phyloP scores from a whole-genome alignment of 192 early-diverging fungal genomes.

The Martensiomyces pterosporus region DNA sequence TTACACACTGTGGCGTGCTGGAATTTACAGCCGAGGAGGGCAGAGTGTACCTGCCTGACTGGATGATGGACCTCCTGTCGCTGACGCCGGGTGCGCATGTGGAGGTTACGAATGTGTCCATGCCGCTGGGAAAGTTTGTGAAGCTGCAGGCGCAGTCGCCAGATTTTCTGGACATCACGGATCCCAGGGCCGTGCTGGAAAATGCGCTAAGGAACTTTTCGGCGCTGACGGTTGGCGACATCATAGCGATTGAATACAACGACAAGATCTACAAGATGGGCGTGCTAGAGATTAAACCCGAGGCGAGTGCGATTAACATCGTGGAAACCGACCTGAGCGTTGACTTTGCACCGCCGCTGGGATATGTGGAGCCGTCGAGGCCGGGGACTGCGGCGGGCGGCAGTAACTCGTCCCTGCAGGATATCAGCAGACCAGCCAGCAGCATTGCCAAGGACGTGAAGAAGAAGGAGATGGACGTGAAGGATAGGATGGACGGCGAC shows the following conservation, averaged over 20 bases:
- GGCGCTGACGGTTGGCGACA: slow-evolving; percentile 87
- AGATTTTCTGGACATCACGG: slow-evolving; percentile 95
- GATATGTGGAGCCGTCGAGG: slow-evolving; percentile 83
- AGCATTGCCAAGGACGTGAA: slow-evolving; percentile 39
- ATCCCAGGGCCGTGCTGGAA: slow-evolving; percentile 96
- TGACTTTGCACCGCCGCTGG: slow-evolving; percentile 94
- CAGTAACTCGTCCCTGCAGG: slow-evolving; percentile 9
- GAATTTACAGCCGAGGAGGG: slow-evolving; percentile 99
- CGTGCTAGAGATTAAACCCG: slow-evolving; percentile 86
- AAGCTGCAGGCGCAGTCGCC: slow-evolving; percentile 96
- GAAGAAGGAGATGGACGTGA: slow-evolving; percentile 25
- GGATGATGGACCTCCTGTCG: slow-evolving; percentile 93
- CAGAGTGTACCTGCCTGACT: slow-evolving; percentile 88
- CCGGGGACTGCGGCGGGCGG: slow-evolving; percentile 9
- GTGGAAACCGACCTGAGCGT: slow-evolving; percentile 97
- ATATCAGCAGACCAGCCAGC: slow-evolving; percentile 29
- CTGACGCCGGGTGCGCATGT: slow-evolving; percentile 74
- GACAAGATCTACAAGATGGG: slow-evolving; percentile 78
- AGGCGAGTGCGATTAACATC: slow-evolving; percentile 79
- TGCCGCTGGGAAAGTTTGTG: slow-evolving; percentile 83
- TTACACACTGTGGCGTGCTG: slow-evolving; percentile 93
- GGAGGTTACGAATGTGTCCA: slow-evolving; percentile 68
- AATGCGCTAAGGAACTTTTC: slow-evolving; percentile 88
- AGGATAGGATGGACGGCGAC: slow-evolving; percentile 10
- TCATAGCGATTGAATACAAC: slow-evolving; percentile 92